Evolutionary conservation across 768 basidiomycete species (phyloP).

Genomic region (Pisolithus marmoratus): DNA sequence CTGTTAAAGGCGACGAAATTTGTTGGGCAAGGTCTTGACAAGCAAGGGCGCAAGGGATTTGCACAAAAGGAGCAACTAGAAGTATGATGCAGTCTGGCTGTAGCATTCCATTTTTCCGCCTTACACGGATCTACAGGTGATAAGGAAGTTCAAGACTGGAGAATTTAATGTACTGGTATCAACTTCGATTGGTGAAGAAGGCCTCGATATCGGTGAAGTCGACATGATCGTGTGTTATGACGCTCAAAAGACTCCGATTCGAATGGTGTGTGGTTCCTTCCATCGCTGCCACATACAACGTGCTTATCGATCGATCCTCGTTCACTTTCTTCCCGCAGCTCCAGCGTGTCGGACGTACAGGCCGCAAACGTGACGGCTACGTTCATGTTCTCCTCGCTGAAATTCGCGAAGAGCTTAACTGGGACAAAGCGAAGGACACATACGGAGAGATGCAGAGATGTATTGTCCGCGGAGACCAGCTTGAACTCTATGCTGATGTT

Average conservation of each 20-base stretch:
- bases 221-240: slow-evolving; percentile 97
- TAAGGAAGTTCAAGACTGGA: slow-evolving; percentile 81
- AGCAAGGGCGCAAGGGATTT: slow-evolving; percentile 80
- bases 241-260: slow-evolving; percentile 91
- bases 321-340: slow-evolving; percentile 45
- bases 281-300: neutral
- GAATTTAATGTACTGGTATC: slow-evolving; percentile 91
- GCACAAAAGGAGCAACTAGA: slow-evolving; percentile 89
- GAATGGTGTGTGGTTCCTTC: slow-evolving; percentile 61
- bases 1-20: slow-evolving; percentile 80
- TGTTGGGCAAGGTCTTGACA: slow-evolving; percentile 86
- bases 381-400: slow-evolving; percentile 92
- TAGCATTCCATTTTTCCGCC: slow-evolving; percentile 1
- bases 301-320: slow-evolving; percentile 2
- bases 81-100: slow-evolving; percentile 37
- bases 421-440: slow-evolving; percentile 78
- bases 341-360: slow-evolving; percentile 93
- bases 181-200: slow-evolving; percentile 97
- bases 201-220: slow-evolving; percentile 95
- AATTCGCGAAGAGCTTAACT: slow-evolving; percentile 84
- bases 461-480: slow-evolving; percentile 77
- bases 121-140: slow-evolving; percentile 48
- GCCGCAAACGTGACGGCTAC: slow-evolving; percentile 81
- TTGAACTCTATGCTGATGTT: slow-evolving; percentile 93
- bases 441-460: slow-evolving; percentile 87